These are phyloP conservation scores for Cylindrotheca closterium DNA, from an alignment of 108 stramenopile genomes.

Conservation along the genomic window DNA sequence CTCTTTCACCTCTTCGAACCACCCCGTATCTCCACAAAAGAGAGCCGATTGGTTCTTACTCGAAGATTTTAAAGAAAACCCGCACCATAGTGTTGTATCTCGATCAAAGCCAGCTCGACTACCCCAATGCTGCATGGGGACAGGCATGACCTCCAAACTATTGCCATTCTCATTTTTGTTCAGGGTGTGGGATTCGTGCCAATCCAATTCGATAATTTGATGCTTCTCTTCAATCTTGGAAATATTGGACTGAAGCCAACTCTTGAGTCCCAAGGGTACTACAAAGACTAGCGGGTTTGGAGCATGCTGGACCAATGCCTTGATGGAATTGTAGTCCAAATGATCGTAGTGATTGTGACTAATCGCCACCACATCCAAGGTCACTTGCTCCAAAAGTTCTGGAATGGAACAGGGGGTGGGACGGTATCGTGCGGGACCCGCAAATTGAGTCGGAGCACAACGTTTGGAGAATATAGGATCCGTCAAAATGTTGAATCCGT, in stretches of 20 bases:
- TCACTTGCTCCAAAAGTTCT: conserved; percentile 25
- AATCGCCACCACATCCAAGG: conserved; percentile 64
- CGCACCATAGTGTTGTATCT: conserved; percentile 79
- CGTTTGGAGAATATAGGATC: conserved; percentile 66
- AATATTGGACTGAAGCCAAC: conserved; percentile 39
- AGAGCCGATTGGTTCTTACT: conserved; percentile 22
- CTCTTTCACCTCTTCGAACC: conserved; percentile 67
- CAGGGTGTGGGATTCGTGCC: conserved; percentile 20
- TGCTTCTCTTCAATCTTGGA: background rate
- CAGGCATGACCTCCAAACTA: conserved; percentile 45
- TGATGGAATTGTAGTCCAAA: conserved; percentile 51
- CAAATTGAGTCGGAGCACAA: conserved; percentile 36
- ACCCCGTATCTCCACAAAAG: conserved; percentile 16
- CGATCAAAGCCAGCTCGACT: conserved; percentile 62
- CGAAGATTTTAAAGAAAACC: conserved; percentile 57
- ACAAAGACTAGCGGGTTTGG: conserved; percentile 52
- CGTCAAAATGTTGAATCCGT: conserved; percentile 41
- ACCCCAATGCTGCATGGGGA: conserved; percentile 88
- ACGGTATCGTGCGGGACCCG: conserved; percentile 41
- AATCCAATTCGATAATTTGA: conserved; percentile 8
- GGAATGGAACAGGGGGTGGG: conserved; percentile 46
- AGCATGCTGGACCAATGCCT: conserved; percentile 19
- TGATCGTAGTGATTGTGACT: conserved; percentile 81
- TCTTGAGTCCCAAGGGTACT: conserved; percentile 68
- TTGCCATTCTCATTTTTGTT: background rate